Conservation (phyloP, 208 protist genomes). For the Herpetomonas muscarum region DNA sequence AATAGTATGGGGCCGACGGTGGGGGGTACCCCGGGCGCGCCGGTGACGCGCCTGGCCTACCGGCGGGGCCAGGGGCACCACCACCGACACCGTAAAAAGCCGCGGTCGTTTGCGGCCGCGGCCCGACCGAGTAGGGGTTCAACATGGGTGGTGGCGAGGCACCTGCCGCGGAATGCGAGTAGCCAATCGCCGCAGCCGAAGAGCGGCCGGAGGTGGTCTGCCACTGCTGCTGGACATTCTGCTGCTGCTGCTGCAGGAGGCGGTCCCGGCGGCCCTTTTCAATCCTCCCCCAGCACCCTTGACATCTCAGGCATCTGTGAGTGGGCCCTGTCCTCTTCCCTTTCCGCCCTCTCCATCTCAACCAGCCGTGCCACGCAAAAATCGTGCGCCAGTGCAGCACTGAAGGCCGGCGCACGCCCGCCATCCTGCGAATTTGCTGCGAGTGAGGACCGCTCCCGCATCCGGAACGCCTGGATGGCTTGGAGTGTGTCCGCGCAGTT, state of each 20-base stretch:
- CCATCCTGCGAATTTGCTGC: slow-evolving; percentile 1
- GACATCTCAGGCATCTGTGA: slow-evolving; percentile 10
- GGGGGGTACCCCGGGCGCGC: too few species aligned
- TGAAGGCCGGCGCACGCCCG: slow-evolving; percentile 13
- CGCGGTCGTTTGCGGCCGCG: too few species aligned
- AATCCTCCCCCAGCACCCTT: slow-evolving; percentile 16
- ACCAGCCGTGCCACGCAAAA: background rate
- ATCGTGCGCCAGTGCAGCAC: background rate
- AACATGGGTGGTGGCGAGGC: too few species aligned
- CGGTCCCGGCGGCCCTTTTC: slow-evolving; percentile 6
- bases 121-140: too few species aligned
- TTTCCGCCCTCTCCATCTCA: background rate
- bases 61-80: too few species aligned
- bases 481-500: slow-evolving; percentile 7
- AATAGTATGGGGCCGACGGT: too few species aligned
- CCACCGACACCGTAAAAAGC: too few species aligned
- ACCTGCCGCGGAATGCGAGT: too few species aligned
- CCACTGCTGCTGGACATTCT: slow-evolving; percentile 5
- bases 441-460: slow-evolving; percentile 1
- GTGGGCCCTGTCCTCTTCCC: slow-evolving; percentile 15
- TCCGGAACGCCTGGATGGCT: background rate
- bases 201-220: background rate
- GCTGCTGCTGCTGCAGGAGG: slow-evolving; percentile 5
- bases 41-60: too few species aligned
- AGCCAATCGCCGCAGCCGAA: background rate